Base-by-base conservation (phyloP, 352 stramenopile species). In the Globisporangium okanoganense region DNA sequence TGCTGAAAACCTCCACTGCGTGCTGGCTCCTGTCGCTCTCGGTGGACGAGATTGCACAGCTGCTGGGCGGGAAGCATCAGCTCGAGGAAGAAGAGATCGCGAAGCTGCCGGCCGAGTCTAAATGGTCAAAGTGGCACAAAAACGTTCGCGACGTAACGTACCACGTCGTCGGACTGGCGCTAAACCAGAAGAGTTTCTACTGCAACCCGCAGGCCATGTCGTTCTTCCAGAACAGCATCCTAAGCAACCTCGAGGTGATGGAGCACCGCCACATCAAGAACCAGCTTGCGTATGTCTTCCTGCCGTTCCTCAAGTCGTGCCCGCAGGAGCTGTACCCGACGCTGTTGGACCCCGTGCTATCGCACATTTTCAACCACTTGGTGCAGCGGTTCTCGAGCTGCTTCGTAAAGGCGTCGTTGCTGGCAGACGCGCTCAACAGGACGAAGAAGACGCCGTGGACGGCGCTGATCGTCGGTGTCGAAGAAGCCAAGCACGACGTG, bases 101-200 rank as follows among this genome's bases (percentile, higher is more conserved):
- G 0, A 79, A 86, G 61, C 61, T 91, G 0, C 74, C 81, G 0
- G 25, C 40, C 1, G 73, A 67, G 0, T 74, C 80, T 0, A 86
- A 76, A 43, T 89, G 79, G 78, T 86, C 82, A 3, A 90, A 90
- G 45, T 94, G 84, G 84, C 74, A 87, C 61, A 91, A 90, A 62
- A 91, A 90, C 52, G 73, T 90, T 2, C 82, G 84, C 18, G 84
- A 94, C 61, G 82, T 91, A 52, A 73, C 69, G 36, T 94, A 90
- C 54, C 84, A 94, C 69, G 70, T 94, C 24, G 78, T 88, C 61
- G 84, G 82, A 22, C 75, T 87, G 7, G 82, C 82, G 9, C 64
- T 88, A 5, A 58, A 58, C 0, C 79, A 87, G 52, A 38, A 53
- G 5, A 82, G 68, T 53, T 85, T 91, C 35, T 90, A 88, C 29